These are phyloP conservation scores for Hypoxylon perforatum DNA, from an alignment of 495 filamentous ascomycete genomes.

Conservation along the genomic window DNA sequence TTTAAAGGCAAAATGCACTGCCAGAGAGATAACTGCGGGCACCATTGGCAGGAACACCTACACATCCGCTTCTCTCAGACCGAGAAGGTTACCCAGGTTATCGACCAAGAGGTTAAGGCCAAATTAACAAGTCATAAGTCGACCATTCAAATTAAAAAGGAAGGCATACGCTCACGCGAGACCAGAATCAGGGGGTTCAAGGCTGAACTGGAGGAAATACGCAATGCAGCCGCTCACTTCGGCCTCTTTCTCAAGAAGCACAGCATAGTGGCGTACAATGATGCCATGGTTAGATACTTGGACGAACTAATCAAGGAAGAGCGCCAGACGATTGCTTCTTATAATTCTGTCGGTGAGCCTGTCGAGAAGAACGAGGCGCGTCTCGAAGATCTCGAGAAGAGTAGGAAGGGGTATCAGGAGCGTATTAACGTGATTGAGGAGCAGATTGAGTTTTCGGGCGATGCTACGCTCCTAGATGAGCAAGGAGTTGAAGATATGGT, in stretches of 20 bases:
- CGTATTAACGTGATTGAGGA: too few relatives aligned
- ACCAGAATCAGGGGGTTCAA: constrained; percentile 43
- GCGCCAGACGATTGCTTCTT: background rate
- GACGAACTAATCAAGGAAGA: constrained; percentile 47
- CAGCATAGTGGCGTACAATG: constrained; percentile 42
- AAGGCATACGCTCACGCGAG: constrained; percentile 36
- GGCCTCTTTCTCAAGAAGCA: constrained; percentile 52
- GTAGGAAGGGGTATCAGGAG: too few relatives aligned
- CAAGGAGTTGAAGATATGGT: too few relatives aligned
- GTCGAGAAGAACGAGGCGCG: too few relatives aligned
- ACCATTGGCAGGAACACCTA: constrained; percentile 51
- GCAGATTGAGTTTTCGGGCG: too few relatives aligned
- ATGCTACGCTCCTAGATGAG: too few relatives aligned
- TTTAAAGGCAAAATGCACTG: too few relatives aligned
- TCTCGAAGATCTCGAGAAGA: too few relatives aligned
- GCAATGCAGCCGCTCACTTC: constrained; percentile 51
- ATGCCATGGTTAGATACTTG: constrained; percentile 51
- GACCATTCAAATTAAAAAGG: too few relatives aligned
- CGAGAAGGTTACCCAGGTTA: constrained; percentile 36
- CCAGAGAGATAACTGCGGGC: constrained; percentile 32
- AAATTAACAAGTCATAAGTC: constrained; percentile 26
- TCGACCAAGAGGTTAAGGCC: constrained; percentile 36
- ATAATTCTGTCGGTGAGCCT: too few relatives aligned
- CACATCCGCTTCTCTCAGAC: constrained; percentile 46
- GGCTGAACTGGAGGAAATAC: constrained; percentile 46